A percentile compares a stretch with the other conserved stretches of the same genome.
These are phyloP conservation scores for Rhizopogon sp. DNA, from an alignment of 768 basidiomycete species.

Conservation along the genomic window DNA sequence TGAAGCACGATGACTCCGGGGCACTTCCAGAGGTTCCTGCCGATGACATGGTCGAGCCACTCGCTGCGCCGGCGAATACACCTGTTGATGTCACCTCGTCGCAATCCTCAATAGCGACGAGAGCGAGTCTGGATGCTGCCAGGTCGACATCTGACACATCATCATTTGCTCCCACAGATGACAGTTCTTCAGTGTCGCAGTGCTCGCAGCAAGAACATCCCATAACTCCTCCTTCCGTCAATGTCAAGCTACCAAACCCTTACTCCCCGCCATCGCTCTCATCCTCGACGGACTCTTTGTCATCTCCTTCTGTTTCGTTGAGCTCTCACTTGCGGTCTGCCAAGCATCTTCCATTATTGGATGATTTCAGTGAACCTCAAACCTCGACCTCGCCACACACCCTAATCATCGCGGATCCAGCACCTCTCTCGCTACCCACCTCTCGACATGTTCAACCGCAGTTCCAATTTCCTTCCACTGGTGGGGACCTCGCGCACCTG, in stretches of 20 bases:
- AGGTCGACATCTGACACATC: constrained; percentile 15
- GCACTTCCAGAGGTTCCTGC: constrained; percentile 23
- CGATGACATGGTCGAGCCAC: neutral
- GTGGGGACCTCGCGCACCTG: constrained; percentile 23
- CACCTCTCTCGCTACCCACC: constrained; percentile 20
- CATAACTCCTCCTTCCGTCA: constrained; percentile 29
- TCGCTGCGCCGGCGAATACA: neutral
- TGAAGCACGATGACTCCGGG: constrained; percentile 5
- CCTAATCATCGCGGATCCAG: constrained; percentile 26
- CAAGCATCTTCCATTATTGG: constrained; percentile 34
- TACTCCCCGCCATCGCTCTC: constrained; percentile 45
- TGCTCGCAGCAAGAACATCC: constrained; percentile 25
- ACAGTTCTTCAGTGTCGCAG: constrained; percentile 29
- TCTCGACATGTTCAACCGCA: constrained; percentile 13
- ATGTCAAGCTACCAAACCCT: constrained; percentile 20
- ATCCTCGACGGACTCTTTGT: constrained; percentile 57
- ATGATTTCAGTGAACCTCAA: constrained; percentile 23
- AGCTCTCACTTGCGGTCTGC: constrained; percentile 26
- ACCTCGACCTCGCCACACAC: constrained; percentile 20
- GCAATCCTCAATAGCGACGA: constrained; percentile 1
- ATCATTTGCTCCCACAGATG: constrained; percentile 22
- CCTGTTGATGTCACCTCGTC: neutral
- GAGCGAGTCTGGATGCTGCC: neutral
- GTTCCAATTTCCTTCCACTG: constrained; percentile 36
- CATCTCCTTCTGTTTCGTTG: constrained; percentile 50